Evolutionary conservation across 2,329 filamentous ascomycete species (phyloP), one percentile per base, ranked within the genome.

Genomic region (Sclerotinia glacialis): DNA sequence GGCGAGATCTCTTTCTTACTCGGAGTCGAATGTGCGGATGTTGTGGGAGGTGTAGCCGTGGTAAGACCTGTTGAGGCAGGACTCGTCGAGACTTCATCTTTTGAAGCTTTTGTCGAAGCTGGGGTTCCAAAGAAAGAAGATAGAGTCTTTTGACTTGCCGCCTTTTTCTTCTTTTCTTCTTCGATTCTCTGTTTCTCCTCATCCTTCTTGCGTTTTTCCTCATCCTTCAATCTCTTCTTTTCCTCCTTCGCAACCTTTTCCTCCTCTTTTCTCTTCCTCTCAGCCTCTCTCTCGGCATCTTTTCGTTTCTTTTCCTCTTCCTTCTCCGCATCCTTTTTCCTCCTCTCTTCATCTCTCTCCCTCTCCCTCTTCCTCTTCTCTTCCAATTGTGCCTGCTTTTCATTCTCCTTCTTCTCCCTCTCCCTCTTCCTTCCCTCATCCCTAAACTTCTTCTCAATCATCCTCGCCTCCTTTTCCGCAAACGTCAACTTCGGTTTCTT

Each of bases 121-220:
- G 69, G 70, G 34, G 69, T 64, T 21, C 66, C 69, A 61, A 73
- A 75, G 67, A 74, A 72, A 14, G 62, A 70, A 34, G 58, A 76
- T n/a, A 77, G 69, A 49, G 75, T 78, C 71, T 79, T 80, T 67
- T 83, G 80, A 62, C 79, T 79, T 52, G 80, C 78, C 59, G 80
- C 81, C 67, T 82, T 80, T 64, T 78, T 77, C 68, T 78, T 79
- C 68, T 82, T 80, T 58, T 80, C 78, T 67, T 83, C 79, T 62
- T 76, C 82, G 1, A 71, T 74, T 70, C 83, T 81, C 65, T 81
- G 79, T 68, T 76, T 75, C 67, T 77, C 76, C 8, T 77, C 75
- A 70, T 78, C 77, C 70, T 75, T 74, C 61, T 11, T 69, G 71
- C 67, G 73, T 26, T 74, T 72, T 62, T 73, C 72, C 8, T 71